phyloP scores from a whole-genome alignment of 768 basidiomycete genomes.

The Auriscalpium microsporum region DNA sequence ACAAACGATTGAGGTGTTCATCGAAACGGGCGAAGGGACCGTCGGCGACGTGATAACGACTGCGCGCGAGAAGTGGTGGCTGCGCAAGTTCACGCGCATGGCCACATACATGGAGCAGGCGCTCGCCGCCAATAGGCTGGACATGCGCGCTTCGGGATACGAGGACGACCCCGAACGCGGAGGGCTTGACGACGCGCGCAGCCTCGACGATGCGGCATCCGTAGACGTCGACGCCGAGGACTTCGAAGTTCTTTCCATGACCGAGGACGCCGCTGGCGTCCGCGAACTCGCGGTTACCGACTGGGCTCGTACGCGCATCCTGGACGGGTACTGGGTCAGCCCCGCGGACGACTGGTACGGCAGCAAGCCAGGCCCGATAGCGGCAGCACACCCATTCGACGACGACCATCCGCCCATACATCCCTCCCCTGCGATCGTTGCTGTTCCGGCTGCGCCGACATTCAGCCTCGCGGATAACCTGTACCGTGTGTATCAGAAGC shows the following conservation, averaged over 20 bases:
- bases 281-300: slow-evolving; percentile 55
- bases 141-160: slow-evolving; percentile 27
- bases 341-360: slow-evolving; percentile 65
- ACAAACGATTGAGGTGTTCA: slow-evolving; percentile 59
- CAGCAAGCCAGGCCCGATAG: slow-evolving; percentile 19
- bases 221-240: slow-evolving; percentile 14
- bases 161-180: slow-evolving; percentile 24
- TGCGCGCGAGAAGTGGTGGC: slow-evolving; percentile 66
- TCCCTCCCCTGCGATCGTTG: slow-evolving; percentile 39
- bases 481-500: slow-evolving; percentile 47
- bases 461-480: slow-evolving; percentile 57
- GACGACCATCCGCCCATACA: slow-evolving; percentile 26
- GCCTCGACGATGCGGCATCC: slow-evolving; percentile 23
- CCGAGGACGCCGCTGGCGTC: slow-evolving; percentile 39
- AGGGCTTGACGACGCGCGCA: slow-evolving; percentile 29
- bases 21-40: slow-evolving; percentile 65
- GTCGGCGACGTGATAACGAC: slow-evolving; percentile 51
- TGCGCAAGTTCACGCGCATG: slow-evolving; percentile 55
- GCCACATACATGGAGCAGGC: slow-evolving; percentile 60
- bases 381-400: slow-evolving; percentile 39
- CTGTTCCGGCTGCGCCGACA: slow-evolving; percentile 49
- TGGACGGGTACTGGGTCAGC: slow-evolving; percentile 71
- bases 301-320: slow-evolving; percentile 62
- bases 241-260: slow-evolving; percentile 27
- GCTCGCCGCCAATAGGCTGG: slow-evolving; percentile 43